Evolutionary conservation across 768 basidiomycete species (phyloP).

Genomic region (Russula olivacea): DNA sequence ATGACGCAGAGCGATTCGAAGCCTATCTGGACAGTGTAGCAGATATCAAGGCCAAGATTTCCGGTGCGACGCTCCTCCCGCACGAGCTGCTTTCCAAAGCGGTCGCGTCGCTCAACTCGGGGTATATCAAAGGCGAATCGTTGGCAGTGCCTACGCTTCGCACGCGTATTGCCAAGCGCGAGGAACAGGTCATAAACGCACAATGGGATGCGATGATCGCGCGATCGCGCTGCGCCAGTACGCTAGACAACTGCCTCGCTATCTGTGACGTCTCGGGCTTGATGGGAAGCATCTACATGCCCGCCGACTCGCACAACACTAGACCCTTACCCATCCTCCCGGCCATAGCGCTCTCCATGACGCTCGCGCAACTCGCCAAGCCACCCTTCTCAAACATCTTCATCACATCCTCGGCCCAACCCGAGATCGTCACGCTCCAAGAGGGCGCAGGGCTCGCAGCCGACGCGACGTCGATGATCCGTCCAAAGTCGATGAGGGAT

Average conservation of each 20-base stretch:
- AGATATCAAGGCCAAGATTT: slow-evolving; percentile 48
- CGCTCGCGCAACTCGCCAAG: slow-evolving; percentile 55
- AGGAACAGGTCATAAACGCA: slow-evolving; percentile 47
- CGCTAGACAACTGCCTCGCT: slow-evolving; percentile 57
- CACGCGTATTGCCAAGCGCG: slow-evolving; percentile 32
- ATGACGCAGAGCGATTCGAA: slow-evolving; percentile 55
- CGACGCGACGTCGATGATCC: slow-evolving; percentile 39
- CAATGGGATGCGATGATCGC: slow-evolving; percentile 63
- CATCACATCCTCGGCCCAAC: slow-evolving; percentile 58
- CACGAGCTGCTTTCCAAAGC: slow-evolving; percentile 40
- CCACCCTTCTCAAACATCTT: slow-evolving; percentile 61
- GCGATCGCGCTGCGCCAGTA: slow-evolving; percentile 46
- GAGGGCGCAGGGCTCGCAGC: slow-evolving; percentile 36
- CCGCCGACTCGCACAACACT: too few species aligned
- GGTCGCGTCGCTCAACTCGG: neutral
- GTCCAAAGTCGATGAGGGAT: slow-evolving; percentile 39
- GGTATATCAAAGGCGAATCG: too few species aligned
- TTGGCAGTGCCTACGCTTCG: slow-evolving; percentile 29
- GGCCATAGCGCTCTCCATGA: slow-evolving; percentile 51
- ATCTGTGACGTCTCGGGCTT: slow-evolving; percentile 72
- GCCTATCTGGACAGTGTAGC: slow-evolving; percentile 53
- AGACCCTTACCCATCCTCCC: slow-evolving; percentile 48
- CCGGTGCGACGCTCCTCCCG: slow-evolving; percentile 50
- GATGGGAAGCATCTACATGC: too few species aligned
- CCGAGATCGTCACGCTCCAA: slow-evolving; percentile 47